Percentiles rank a stretch among this genome's conserved stretches.
Evolutionary conservation across 2,329 filamentous ascomycete species (phyloP).

Genomic region (Aspergillus sergii): DNA sequence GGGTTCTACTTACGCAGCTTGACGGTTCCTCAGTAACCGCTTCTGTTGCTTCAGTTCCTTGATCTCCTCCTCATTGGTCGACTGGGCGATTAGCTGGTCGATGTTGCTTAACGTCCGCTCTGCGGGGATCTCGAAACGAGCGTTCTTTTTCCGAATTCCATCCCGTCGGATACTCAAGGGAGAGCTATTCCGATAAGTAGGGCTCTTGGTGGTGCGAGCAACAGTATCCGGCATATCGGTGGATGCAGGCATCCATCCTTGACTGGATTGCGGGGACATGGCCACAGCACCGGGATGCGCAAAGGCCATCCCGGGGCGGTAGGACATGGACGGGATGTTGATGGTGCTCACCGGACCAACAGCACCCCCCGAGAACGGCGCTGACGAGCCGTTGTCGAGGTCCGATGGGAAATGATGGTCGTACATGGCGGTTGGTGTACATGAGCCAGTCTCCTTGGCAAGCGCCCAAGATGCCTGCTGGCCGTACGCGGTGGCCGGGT

Average conservation of each 20-base stretch:
- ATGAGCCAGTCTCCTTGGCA: constrained; percentile 67
- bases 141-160: constrained; percentile 98
- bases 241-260: constrained; percentile 56
- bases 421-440: constrained; percentile 73
- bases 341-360: constrained; percentile 44
- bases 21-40: constrained; percentile 87
- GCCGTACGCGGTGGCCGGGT: constrained; percentile 45
- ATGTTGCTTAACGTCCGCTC: constrained; percentile 94
- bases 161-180: constrained; percentile 74
- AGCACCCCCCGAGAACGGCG: constrained; percentile 46
- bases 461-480: constrained; percentile 64
- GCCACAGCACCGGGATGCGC: constrained; percentile 52
- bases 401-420: constrained; percentile 60
- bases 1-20: constrained; percentile 81
- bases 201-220: constrained; percentile 63
- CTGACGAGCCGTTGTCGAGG: constrained; percentile 50
- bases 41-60: constrained; percentile 99
- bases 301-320: constrained; percentile 55
- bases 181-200: constrained; percentile 70
- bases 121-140: constrained; percentile 92
- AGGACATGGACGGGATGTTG: constrained; percentile 42
- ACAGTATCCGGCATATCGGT: constrained; percentile 52
- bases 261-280: constrained; percentile 64
- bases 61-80: constrained; percentile 80
- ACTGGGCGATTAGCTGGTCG: constrained; percentile 85